phyloP scores from a whole-genome alignment of 306 rosid genomes.

The Prunus dulcis region DNA sequence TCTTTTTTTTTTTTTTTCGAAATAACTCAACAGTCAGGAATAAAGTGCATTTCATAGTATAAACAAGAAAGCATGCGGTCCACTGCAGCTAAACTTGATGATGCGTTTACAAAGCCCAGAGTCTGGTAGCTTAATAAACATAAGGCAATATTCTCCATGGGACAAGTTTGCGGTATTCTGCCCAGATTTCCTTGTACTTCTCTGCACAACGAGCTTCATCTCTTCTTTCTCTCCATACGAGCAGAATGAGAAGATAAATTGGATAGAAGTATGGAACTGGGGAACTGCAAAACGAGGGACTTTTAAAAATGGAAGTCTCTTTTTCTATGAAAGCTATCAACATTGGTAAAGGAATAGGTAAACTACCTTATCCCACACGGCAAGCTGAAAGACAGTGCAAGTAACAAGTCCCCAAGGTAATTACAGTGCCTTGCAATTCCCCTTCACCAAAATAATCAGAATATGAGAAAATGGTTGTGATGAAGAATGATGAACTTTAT shows the following conservation, averaged over 20 bases:
- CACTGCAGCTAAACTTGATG: neutral
- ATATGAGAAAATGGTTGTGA: conserved; percentile 18
- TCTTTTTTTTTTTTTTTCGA: neutral
- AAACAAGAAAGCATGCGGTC: conserved; percentile 1
- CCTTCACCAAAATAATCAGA: conserved; percentile 45
- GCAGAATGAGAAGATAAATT: conserved; percentile 83
- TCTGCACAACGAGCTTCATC: conserved; percentile 93
- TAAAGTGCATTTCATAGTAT: neutral
- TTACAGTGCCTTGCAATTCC: conserved; percentile 93
- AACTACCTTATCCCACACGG: conserved; percentile 91
- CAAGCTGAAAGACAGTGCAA: conserved; percentile 90
- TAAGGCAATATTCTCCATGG: conserved; percentile 96
- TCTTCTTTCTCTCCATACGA: conserved; percentile 88
- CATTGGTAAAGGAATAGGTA: conserved; percentile 11
- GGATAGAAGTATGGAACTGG: conserved; percentile 95
- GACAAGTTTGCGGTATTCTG: conserved; percentile 62
- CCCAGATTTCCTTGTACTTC: conserved; percentile 86
- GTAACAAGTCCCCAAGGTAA: conserved; percentile 91
- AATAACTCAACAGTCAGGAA: neutral
- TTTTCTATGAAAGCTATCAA: conserved; percentile 1
- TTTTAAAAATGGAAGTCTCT: conserved; percentile 6
- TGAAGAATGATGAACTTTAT: conserved; percentile 10
- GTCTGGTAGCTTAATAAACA: conserved; percentile 34
- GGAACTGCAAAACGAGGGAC: conserved; percentile 59
- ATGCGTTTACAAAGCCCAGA: neutral